A percentile compares a stretch with the other conserved stretches of the same genome.
Evolutionary conservation across 2,329 filamentous ascomycete species (phyloP).

Genomic region (Botryotinia narcissicola): DNA sequence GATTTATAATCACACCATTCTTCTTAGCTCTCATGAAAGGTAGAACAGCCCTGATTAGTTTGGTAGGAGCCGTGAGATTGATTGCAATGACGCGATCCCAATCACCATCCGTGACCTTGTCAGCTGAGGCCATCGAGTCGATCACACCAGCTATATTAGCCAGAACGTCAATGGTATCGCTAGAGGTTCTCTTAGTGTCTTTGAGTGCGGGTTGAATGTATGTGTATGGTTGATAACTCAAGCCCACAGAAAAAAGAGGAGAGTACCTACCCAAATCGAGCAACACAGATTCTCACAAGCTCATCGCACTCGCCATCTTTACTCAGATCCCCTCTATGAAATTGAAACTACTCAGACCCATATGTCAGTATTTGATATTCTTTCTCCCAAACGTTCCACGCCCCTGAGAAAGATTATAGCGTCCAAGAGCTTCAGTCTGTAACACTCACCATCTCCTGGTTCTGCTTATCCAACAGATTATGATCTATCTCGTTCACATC

Average conservation of each 20-base stretch:
- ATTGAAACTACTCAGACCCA: conserved; percentile 34
- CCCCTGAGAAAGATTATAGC: not conserved
- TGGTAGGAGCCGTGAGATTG: conserved; percentile 46
- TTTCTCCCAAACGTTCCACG: not conserved
- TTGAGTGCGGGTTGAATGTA: not conserved
- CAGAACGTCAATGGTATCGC: conserved; percentile 42
- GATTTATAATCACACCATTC: conserved; percentile 45
- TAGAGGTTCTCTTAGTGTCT: conserved; percentile 17
- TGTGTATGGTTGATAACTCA: not conserved
- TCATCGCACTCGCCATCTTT: conserved; percentile 38
- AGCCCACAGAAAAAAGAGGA: not conserved
- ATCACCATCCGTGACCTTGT: conserved; percentile 41
- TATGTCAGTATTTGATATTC: not conserved
- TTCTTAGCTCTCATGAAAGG: conserved; percentile 43
- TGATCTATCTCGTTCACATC: conserved; percentile 39
- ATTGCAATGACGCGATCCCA: conserved; percentile 44
- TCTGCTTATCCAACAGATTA: conserved; percentile 24
- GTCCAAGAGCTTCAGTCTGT: not conserved
- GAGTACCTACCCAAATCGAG: conserved; percentile 32
- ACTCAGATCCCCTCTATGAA: conserved; percentile 39
- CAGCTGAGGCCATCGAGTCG: conserved; percentile 44
- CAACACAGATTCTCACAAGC: conserved; percentile 37
- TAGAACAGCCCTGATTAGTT: conserved; percentile 46
- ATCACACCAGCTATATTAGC: conserved; percentile 47
- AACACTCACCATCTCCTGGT: conserved; percentile 21